Evolutionary conservation across 371 early-diverging fungal species (phyloP).

Genomic region (Nematocida ausubeli): DNA sequence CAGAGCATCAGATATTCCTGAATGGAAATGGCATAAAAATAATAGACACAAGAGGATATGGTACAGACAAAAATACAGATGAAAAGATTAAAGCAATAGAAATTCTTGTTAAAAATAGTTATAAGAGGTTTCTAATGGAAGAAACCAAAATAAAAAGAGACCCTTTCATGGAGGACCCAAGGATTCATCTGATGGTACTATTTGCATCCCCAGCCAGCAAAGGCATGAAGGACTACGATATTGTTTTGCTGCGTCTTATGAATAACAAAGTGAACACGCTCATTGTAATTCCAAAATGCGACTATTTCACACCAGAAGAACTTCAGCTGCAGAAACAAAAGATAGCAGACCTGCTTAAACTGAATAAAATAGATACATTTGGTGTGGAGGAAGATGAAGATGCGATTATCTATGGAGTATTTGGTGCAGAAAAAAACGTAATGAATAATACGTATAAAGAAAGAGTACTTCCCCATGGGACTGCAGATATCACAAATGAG

Average conservation of each 20-base stretch:
- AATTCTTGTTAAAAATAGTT: slow-evolving; percentile 60
- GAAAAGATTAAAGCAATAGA: slow-evolving; percentile 58
- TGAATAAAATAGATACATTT: slow-evolving; percentile 62
- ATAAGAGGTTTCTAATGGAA: slow-evolving; percentile 64
- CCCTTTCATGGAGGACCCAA: slow-evolving; percentile 62
- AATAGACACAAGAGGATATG: slow-evolving; percentile 65
- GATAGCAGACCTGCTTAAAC: slow-evolving; percentile 56
- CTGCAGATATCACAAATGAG: slow-evolving; percentile 54
- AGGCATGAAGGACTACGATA: slow-evolving; percentile 64
- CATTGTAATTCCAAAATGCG: slow-evolving; percentile 67
- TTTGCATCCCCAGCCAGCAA: slow-evolving; percentile 58
- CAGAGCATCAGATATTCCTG: slow-evolving; percentile 3
- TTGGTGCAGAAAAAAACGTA: not conserved
- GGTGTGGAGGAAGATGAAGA: slow-evolving; percentile 24
- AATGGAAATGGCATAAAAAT: slow-evolving; percentile 8
- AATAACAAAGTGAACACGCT: slow-evolving; percentile 63
- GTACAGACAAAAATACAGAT: slow-evolving; percentile 34
- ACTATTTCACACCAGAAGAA: slow-evolving; percentile 61
- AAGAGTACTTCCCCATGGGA: slow-evolving; percentile 46
- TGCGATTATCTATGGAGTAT: not conserved
- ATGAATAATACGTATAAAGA: not conserved
- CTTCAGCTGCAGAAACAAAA: slow-evolving; percentile 35
- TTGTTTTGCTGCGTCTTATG: slow-evolving; percentile 62
- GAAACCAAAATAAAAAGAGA: slow-evolving; percentile 67
- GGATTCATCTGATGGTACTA: slow-evolving; percentile 65